Percentiles rank a stretch among this genome's conserved stretches.
Conservation (phyloP, 2,329 filamentous ascomycete species). For the Xylaria sp. region DNA sequence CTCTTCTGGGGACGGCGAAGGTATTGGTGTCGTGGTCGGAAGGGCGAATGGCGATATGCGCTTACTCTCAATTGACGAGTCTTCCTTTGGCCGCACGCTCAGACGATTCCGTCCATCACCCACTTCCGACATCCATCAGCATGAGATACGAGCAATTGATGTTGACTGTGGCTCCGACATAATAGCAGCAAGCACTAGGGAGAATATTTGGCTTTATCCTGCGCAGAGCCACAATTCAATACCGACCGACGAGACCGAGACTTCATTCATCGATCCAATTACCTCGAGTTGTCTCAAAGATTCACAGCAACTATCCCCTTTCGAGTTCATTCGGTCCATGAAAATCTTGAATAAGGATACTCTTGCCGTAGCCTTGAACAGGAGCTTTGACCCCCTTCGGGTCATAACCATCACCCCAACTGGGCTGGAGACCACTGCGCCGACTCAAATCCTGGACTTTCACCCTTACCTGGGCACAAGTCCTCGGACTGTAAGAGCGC, state of each 20-base stretch:
- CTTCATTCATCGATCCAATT: slow-evolving; percentile 25
- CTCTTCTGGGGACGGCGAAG: slow-evolving; percentile 26
- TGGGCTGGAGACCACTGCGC: slow-evolving; percentile 47
- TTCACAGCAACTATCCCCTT: slow-evolving; percentile 22
- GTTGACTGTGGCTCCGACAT: slow-evolving; percentile 35
- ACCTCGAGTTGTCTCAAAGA: slow-evolving; percentile 33
- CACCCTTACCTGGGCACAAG: slow-evolving; percentile 35
- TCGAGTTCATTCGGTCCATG: slow-evolving; percentile 42
- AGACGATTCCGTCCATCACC: slow-evolving; percentile 30
- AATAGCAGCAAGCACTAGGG: slow-evolving; percentile 45
- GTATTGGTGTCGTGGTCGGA: slow-evolving; percentile 50
- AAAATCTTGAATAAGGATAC: slow-evolving; percentile 54
- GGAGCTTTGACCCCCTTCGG: slow-evolving; percentile 50
- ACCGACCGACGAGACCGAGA: slow-evolving; percentile 17
- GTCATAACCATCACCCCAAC: slow-evolving; percentile 54
- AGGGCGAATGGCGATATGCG: slow-evolving; percentile 57
- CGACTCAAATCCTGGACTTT: slow-evolving; percentile 42
- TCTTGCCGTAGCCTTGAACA: slow-evolving; percentile 53
- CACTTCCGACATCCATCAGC: slow-evolving; percentile 27
- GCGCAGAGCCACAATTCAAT: slow-evolving; percentile 29
- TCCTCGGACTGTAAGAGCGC: slow-evolving; percentile 49
- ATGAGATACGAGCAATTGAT: slow-evolving; percentile 46
- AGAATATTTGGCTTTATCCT: slow-evolving; percentile 44
- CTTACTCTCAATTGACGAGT: slow-evolving; percentile 48
- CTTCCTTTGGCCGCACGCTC: slow-evolving; percentile 41